Percentiles rank a stretch among this genome's conserved stretches.
Evolutionary conservation across 2,329 filamentous ascomycete genomes (phyloP).

Genomic region (Colletotrichum ledebouriae): DNA sequence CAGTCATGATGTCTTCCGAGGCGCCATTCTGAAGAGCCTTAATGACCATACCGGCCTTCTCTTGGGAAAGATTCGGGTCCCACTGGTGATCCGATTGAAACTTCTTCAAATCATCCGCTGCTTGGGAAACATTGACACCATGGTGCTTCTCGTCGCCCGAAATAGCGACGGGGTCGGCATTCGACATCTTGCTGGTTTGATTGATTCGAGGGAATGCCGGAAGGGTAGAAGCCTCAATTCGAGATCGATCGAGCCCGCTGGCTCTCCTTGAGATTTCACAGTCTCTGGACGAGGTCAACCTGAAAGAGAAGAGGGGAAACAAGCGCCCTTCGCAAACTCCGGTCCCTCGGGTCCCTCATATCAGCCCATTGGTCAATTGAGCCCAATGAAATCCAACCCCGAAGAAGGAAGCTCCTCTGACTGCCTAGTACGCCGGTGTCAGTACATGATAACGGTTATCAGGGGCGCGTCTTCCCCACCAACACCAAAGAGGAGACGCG

Average conservation of each 20-base stretch:
- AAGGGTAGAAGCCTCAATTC: neutral
- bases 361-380: conserved; percentile 10
- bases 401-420: conserved; percentile 1
- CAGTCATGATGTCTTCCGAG: conserved; percentile 49
- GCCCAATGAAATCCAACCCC: neutral
- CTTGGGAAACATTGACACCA: conserved; percentile 13
- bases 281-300: neutral
- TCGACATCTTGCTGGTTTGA: neutral
- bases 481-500: neutral
- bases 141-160: conserved; percentile 13
- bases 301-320: neutral
- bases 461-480: conserved; percentile 17
- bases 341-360: neutral
- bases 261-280: neutral
- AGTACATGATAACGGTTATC: conserved; percentile 27
- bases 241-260: neutral
- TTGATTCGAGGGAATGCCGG: neutral
- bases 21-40: conserved; percentile 50
- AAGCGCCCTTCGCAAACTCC: neutral
- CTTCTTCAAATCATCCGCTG: conserved; percentile 46
- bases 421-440: neutral
- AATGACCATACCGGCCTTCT: conserved; percentile 51
- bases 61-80: conserved; percentile 52
- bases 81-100: conserved; percentile 52
- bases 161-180: no score